Evolutionary conservation across 352 stramenopile genomes (phyloP).

Genomic region (Globisporangium canariense): DNA sequence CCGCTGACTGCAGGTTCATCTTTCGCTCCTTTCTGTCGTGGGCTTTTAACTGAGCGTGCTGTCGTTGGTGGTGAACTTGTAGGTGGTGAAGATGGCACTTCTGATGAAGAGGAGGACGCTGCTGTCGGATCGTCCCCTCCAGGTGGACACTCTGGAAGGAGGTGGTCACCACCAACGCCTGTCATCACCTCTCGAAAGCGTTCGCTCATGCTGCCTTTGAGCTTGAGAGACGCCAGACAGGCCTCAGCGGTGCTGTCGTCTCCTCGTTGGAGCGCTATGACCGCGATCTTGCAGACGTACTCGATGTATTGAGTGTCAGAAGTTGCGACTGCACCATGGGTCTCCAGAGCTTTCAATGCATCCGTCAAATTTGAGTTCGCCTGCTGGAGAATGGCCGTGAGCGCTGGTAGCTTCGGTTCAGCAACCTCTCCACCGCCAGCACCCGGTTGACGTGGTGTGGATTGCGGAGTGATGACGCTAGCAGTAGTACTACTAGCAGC

Average conservation of each 20-base stretch:
- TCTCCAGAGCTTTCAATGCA: conserved; percentile 26
- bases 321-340: background rate
- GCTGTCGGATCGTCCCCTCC: background rate
- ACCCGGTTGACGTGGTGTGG: conserved; percentile 13
- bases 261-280: conserved; percentile 18
- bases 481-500: background rate
- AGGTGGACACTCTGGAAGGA: conserved; percentile 27
- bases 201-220: conserved; percentile 32
- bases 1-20: background rate
- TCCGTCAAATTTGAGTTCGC: conserved; percentile 31
- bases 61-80: conserved; percentile 21
- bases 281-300: conserved; percentile 36
- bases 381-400: conserved; percentile 38
- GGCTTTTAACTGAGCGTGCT: conserved; percentile 30
- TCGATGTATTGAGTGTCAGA: conserved; percentile 26
- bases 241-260: conserved; percentile 18
- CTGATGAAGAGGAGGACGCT: background rate
- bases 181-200: conserved; percentile 34
- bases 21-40: conserved; percentile 16
- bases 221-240: conserved; percentile 41
- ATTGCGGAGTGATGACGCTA: conserved; percentile 9
- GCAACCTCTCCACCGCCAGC: background rate
- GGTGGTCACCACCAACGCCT: conserved; percentile 23
- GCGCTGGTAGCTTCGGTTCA: conserved; percentile 18
- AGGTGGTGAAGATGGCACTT: background rate